Conservation (phyloP, 768 basidiomycete genomes). For the Boletus subcaerulescens region DNA sequence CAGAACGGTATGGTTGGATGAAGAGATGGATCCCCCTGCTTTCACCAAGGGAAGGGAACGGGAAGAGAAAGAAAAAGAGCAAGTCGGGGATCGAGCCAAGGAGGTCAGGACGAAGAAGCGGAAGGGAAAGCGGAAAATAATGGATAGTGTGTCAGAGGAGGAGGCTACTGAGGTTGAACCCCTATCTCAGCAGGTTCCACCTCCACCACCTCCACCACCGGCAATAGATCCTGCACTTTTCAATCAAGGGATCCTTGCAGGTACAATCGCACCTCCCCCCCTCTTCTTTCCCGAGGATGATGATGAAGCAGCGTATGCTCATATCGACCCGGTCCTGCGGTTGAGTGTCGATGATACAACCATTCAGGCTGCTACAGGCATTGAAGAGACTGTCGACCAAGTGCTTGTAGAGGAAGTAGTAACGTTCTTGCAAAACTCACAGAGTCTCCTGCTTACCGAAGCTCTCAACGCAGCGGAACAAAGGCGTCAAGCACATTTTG, state of each 20-base stretch:
- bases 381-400: slow-evolving; percentile 62
- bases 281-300: slow-evolving; percentile 47
- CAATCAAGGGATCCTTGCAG: slow-evolving; percentile 65
- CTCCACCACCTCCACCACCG: slow-evolving; percentile 18
- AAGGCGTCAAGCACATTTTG: slow-evolving; percentile 51
- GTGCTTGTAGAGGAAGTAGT: slow-evolving; percentile 70
- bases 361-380: slow-evolving; percentile 30
- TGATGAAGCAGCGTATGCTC: slow-evolving; percentile 37
- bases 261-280: slow-evolving; percentile 39
- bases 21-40: slow-evolving; percentile 90
- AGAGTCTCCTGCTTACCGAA: slow-evolving; percentile 54
- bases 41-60: slow-evolving; percentile 74
- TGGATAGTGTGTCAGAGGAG: slow-evolving; percentile 38
- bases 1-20: slow-evolving; percentile 85
- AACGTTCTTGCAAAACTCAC: slow-evolving; percentile 57
- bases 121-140: slow-evolving; percentile 39
- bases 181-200: slow-evolving; percentile 15
- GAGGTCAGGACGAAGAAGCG: slow-evolving; percentile 29
- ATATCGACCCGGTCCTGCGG: slow-evolving; percentile 59
- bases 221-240: slow-evolving; percentile 58
- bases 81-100: slow-evolving; percentile 33
- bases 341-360: slow-evolving; percentile 15
- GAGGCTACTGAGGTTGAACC: slow-evolving; percentile 17
- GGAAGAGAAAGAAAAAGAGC: slow-evolving; percentile 55
- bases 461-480: slow-evolving; percentile 70